These are phyloP conservation scores for Thalassiosira mediterranea DNA, from an alignment of 352 stramenopile species.

Conservation along the genomic window DNA sequence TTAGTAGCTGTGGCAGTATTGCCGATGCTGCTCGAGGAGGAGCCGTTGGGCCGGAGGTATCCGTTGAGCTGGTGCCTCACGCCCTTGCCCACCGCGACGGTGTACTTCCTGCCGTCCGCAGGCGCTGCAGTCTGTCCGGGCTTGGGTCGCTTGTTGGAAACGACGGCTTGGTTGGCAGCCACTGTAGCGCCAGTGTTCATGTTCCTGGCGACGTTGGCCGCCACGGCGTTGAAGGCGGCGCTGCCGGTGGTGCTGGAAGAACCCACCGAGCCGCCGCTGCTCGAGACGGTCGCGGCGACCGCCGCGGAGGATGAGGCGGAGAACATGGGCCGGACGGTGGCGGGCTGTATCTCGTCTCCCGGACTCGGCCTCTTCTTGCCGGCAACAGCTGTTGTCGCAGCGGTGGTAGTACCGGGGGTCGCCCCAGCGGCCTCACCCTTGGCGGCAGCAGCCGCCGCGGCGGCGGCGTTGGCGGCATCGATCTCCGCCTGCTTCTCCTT, in stretches of 20 bases:
- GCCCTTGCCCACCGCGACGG: constrained; percentile 42
- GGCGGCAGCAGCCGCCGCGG: neutral
- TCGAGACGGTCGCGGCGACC: neutral
- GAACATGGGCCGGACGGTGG: constrained; percentile 13
- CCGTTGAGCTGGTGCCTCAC: constrained; percentile 52
- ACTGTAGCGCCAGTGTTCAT: neutral
- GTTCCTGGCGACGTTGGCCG: constrained; percentile 16
- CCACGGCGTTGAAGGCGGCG: constrained; percentile 15
- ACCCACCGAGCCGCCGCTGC: neutral
- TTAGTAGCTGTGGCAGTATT: neutral
- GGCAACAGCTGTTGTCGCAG: neutral
- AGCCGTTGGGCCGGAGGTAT: constrained; percentile 21
- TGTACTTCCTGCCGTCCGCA: constrained; percentile 19
- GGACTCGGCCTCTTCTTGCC: neutral
- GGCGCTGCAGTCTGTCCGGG: neutral
- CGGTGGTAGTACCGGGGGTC: neutral
- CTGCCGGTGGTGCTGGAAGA: neutral
- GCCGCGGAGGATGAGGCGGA: neutral
- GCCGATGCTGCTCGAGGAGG: neutral
- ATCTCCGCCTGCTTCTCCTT: constrained; percentile 7
- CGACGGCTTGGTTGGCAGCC: neutral
- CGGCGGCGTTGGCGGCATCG: neutral
- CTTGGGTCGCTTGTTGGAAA: constrained; percentile 10
- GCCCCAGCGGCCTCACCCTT: neutral
- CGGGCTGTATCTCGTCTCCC: constrained; percentile 14